Percentiles rank a stretch among this genome's conserved stretches.
Evolutionary conservation across 371 early-diverging fungal genomes (phyloP).

Genomic region (Mucor circinelloides): DNA sequence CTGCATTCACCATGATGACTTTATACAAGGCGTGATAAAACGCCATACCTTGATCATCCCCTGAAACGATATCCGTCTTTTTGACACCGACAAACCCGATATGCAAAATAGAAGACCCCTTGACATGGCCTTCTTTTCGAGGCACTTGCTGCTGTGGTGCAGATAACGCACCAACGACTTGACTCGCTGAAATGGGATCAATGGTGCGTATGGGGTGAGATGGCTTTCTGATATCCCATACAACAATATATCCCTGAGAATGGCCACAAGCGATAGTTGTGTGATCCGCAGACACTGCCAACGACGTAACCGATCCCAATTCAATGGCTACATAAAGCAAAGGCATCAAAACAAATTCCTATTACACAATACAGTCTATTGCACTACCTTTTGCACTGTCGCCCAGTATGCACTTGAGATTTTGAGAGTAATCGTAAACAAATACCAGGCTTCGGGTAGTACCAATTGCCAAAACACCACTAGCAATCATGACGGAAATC

Average conservation of each 20-base stretch:
- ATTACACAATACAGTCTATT: not conserved
- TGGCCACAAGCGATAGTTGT: slow-evolving; percentile 73
- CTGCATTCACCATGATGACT: slow-evolving; percentile 70
- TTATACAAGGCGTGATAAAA: slow-evolving; percentile 75
- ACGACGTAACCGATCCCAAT: slow-evolving; percentile 72
- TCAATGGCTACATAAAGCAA: slow-evolving; percentile 45
- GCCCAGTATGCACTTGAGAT: slow-evolving; percentile 66
- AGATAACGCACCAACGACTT: slow-evolving; percentile 28
- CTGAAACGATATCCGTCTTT: slow-evolving; percentile 69
- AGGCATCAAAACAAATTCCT: not conserved
- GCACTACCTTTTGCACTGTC: slow-evolving; percentile 51
- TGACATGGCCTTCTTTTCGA: slow-evolving; percentile 70
- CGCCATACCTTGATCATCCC: slow-evolving; percentile 76
- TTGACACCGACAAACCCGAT: slow-evolving; percentile 71
- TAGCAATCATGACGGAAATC: slow-evolving; percentile 62
- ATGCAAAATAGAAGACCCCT: slow-evolving; percentile 70
- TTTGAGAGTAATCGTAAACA: slow-evolving; percentile 73
- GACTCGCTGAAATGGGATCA: slow-evolving; percentile 49
- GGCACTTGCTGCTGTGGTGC: slow-evolving; percentile 41
- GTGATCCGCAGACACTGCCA: slow-evolving; percentile 74
- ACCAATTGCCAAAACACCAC: slow-evolving; percentile 72
- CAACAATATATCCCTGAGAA: slow-evolving; percentile 68
- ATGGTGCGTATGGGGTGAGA: slow-evolving; percentile 53
- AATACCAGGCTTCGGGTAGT: slow-evolving; percentile 74
- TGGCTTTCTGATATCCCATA: slow-evolving; percentile 73